Base-by-base conservation (phyloP, 495 filamentous ascomycete species). In the Xylaria intraflava region DNA sequence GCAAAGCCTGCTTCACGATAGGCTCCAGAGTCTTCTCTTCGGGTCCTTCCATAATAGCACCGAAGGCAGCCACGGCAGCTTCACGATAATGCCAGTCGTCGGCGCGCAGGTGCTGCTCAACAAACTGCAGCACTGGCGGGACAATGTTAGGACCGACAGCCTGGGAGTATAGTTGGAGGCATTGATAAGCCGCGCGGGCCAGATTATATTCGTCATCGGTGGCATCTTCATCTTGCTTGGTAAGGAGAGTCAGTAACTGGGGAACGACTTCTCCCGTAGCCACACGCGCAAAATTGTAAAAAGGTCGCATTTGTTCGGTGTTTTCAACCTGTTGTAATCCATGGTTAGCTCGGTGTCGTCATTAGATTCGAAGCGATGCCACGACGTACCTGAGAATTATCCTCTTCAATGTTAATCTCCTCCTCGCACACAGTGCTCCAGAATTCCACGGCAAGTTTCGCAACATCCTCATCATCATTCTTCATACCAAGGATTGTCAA, bases 371-470 rank as follows among this genome's bases (percentile, higher is more conserved):
- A 24, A 29, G 35, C 26, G 17, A 14, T 16, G 17, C n/a, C 39
- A 72, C 62, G 29, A 60, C 68, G 59, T 77, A 90, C 88, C 78
- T 88, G 85, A 55, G 81, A 77, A 65, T 98, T 98, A 67, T 98
- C 93, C 62, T 98, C 93, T 57, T 97, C 93, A 65, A 98, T 96
- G 51, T 85, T 83, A 57, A 95, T 88, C 68, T 98, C 93, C 72
- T 98, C 93, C 66, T 98, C 93, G 74, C 93, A 97, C 35, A 98
- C 93, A 17, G 93, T 97, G 74, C 93, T 96, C 93, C 93, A 98
- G 77, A 98, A 98, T 65, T 98, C 93, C 56, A 98, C 89, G 22
- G 93, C 93, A 24, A 98, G 80, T 78, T 98, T 98, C 38, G 94
- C 85, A 35, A 97, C 94, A 70, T 97, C 93, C 68, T 98, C 93